phyloP scores from a whole-genome alignment of 805 yeast genomes.

The Isabelozyma gotoi region DNA sequence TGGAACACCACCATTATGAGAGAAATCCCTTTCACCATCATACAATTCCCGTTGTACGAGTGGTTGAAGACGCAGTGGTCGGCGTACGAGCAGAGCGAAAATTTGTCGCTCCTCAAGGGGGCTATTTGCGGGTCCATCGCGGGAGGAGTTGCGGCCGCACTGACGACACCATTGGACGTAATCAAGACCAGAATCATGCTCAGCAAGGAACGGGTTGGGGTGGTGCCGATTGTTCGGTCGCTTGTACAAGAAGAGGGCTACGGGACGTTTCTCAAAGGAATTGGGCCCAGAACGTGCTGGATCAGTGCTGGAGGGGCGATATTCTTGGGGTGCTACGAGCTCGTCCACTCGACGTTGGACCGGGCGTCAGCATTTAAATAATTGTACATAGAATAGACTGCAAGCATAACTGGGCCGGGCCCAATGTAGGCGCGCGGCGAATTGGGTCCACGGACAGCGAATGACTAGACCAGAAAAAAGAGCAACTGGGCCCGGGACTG shows the following conservation, averaged over 20 bases:
- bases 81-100: slow-evolving; percentile 20
- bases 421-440: too few species aligned
- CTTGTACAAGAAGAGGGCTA: slow-evolving; percentile 74
- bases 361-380: too few species aligned
- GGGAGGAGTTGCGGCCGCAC: slow-evolving; percentile 80
- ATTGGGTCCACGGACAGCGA: too few species aligned
- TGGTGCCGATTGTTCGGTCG: slow-evolving; percentile 46
- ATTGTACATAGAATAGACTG: neutral
- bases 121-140: slow-evolving; percentile 82
- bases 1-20: slow-evolving; percentile 91
- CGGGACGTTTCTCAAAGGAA: slow-evolving; percentile 71
- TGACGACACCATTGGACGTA: slow-evolving; percentile 79
- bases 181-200: slow-evolving; percentile 86
- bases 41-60: slow-evolving; percentile 94
- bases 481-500: too few species aligned
- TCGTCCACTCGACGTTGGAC: slow-evolving; percentile 30
- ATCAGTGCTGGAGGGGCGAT: slow-evolving; percentile 98
- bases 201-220: slow-evolving; percentile 47
- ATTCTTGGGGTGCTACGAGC: slow-evolving; percentile 90
- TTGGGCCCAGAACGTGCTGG: slow-evolving; percentile 97
- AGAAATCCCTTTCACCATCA: slow-evolving; percentile 94
- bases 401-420: too few species aligned
- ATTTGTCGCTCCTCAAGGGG: slow-evolving; percentile 67
- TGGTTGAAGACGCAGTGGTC: slow-evolving; percentile 66
- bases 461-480: too few species aligned